Base-by-base conservation (phyloP, 768 basidiomycete genomes). In the Tylopilus subfusipes region DNA sequence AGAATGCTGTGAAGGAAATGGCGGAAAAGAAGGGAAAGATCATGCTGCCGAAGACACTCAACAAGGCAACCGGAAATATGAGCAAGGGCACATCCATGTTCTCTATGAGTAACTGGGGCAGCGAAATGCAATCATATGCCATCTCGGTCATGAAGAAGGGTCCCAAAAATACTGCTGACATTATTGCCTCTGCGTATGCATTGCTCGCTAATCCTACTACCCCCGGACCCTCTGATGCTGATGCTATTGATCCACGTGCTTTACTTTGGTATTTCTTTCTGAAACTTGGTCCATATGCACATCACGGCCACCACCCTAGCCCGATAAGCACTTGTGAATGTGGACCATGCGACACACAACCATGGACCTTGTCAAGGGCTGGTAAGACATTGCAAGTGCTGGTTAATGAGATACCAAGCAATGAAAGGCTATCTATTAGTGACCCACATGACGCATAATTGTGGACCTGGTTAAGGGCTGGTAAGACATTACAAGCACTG, bases 11-110 rank as follows among this genome's bases (percentile, higher is more conserved):
- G 39, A 47, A 56, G 44, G 45, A 52, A 16, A 56, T 53, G 50
- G 31, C 9, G 1, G 49, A 51, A n/a, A 55, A 55, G 48, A 55
- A 45, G 30, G 48, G 36, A 6, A 51, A 55, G 36, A 36, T 53
- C 21, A 47, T 4, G 1, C 13, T 53, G 25, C 39, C 18, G 2
- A 53, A 48, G 55, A 42, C 18, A 11, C 31, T 53, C 31, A 56
- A 56, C 45, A 47, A 56, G 21, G 45, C 8, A 2, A 48, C 50
- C 0, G 31, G 33, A 7, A 56, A 47, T 3, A 53, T 56, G 51
- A 56, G 51, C 51, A 56, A 56, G 42, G 51, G 31, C 0, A 27
- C 8, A 0, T 48, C 25, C 0, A 53, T 56, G 45, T 56, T 56
- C 14, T 56, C 55, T 30, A 29, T 53, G 30, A 21, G 2, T 13